Evolutionary conservation across 1,284 basidiomycete genomes (phyloP).

Genomic region (Phellinidium pouzarii): DNA sequence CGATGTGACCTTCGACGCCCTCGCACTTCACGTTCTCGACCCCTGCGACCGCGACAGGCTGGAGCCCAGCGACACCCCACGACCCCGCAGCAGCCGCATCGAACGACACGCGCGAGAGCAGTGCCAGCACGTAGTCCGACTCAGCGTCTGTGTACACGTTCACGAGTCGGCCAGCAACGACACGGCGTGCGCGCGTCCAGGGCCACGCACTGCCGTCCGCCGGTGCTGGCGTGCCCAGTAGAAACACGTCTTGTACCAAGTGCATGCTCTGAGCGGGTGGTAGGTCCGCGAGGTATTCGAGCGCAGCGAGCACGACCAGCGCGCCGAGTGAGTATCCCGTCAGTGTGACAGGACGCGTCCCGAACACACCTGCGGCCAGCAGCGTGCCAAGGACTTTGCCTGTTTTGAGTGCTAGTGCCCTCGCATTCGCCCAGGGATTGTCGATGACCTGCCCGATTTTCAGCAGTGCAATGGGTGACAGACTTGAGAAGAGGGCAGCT

Average conservation of each 20-base stretch:
- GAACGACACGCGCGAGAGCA: constrained; percentile 45
- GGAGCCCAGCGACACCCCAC: constrained; percentile 65
- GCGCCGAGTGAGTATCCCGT: constrained; percentile 53
- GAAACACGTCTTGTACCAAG: constrained; percentile 68
- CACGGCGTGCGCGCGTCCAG: constrained; percentile 55
- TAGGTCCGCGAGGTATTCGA: constrained; percentile 32
- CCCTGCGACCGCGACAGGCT: constrained; percentile 56
- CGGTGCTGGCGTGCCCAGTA: constrained; percentile 66
- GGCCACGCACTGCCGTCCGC: constrained; percentile 41
- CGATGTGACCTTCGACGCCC: constrained; percentile 46
- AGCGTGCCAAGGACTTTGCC: constrained; percentile 49
- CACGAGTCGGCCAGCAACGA: constrained; percentile 63
- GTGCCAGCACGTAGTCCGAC: constrained; percentile 70
- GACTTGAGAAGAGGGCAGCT: constrained; percentile 40
- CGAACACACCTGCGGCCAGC: constrained; percentile 45
- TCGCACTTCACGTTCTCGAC: constrained; percentile 63
- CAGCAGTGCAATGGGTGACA: constrained; percentile 47
- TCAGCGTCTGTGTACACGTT: constrained; percentile 55
- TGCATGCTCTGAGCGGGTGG: constrained; percentile 39
- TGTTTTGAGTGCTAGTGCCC: constrained; percentile 45
- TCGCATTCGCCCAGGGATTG: constrained; percentile 56
- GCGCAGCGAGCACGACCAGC: constrained; percentile 47
- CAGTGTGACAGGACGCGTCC: constrained; percentile 49
- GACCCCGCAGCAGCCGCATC: constrained; percentile 44
- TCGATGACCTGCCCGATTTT: constrained; percentile 52